Percentiles rank a stretch among this genome's conserved stretches.
phyloP scores from a whole-genome alignment of 2,329 filamentous ascomycete species.

The Phaeosphaeria sp. region DNA sequence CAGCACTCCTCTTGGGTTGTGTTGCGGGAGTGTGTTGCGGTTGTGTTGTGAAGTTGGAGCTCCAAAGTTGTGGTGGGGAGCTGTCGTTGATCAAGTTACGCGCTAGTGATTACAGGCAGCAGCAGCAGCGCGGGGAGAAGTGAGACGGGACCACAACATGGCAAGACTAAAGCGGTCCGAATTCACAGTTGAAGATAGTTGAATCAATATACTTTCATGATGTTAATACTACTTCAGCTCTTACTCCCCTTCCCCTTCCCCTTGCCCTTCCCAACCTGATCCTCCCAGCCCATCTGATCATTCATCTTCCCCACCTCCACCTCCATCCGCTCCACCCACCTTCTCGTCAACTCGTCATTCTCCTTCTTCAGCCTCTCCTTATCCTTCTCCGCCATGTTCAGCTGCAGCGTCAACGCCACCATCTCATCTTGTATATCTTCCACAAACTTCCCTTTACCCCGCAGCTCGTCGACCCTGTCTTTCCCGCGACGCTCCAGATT shows the following conservation, averaged over 20 bases:
- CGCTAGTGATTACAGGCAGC: constrained; percentile 39
- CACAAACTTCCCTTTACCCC: constrained; percentile 81
- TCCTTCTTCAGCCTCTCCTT: constrained; percentile 76
- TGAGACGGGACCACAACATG: not conserved
- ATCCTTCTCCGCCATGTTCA: constrained; percentile 84
- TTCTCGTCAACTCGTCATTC: constrained; percentile 86
- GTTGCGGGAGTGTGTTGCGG: constrained; percentile 8
- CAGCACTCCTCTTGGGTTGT: constrained; percentile 9
- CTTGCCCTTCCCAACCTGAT: constrained; percentile 24
- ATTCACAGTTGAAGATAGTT: too few relatives aligned
- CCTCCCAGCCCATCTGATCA: constrained; percentile 36
- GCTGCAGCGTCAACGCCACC: constrained; percentile 82
- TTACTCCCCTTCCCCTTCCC: constrained; percentile 15
- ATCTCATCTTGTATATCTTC: constrained; percentile 94
- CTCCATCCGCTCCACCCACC: constrained; percentile 90
- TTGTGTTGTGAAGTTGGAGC: constrained; percentile 18
- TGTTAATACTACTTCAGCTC: too few relatives aligned
- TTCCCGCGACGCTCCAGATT: constrained; percentile 70
- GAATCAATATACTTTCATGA: too few relatives aligned
- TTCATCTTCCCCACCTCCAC: constrained; percentile 91
- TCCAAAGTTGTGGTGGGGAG: constrained; percentile 29
- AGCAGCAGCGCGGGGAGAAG: constrained; percentile 6
- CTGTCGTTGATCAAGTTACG: constrained; percentile 15
- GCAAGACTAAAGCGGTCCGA: too few relatives aligned
- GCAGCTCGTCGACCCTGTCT: constrained; percentile 85